These are phyloP conservation scores for Leishmania amazonensis DNA, from an alignment of 208 protist genomes.

Conservation along the genomic window DNA sequence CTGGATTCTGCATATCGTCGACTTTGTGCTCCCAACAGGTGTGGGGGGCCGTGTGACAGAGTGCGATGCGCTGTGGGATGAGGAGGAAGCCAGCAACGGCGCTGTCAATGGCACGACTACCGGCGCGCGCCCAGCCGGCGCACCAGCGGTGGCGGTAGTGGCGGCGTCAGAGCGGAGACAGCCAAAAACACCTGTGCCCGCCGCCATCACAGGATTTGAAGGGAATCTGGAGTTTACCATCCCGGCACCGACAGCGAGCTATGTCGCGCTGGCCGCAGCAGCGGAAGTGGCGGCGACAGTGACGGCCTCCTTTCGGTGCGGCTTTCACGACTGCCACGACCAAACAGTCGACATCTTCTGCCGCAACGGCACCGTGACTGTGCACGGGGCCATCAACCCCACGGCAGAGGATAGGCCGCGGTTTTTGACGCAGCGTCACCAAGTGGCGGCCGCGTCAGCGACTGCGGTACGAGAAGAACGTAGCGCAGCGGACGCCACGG, in stretches of 20 bases:
- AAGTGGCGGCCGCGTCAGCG: slow-evolving; percentile 10
- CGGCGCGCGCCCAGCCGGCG: background rate
- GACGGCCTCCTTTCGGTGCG: slow-evolving; percentile 68
- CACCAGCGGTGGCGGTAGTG: background rate
- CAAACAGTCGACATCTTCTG: slow-evolving; percentile 56
- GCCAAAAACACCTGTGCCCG: slow-evolving; percentile 5
- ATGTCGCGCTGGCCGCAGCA: background rate
- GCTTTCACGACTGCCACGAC: slow-evolving; percentile 57
- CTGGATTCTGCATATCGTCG: slow-evolving; percentile 62
- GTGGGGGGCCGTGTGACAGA: slow-evolving; percentile 54
- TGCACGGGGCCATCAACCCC: slow-evolving; percentile 67
- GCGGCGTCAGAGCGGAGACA: background rate
- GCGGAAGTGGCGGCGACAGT: slow-evolving; percentile 1
- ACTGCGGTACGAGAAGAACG: slow-evolving; percentile 24
- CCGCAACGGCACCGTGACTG: slow-evolving; percentile 49
- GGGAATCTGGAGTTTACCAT: slow-evolving; percentile 54
- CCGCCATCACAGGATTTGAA: slow-evolving; percentile 66
- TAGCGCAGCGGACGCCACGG: slow-evolving; percentile 7
- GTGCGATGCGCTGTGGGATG: slow-evolving; percentile 27
- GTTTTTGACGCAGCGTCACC: slow-evolving; percentile 33
- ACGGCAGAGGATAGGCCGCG: slow-evolving; percentile 40
- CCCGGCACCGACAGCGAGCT: background rate
- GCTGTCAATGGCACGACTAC: background rate
- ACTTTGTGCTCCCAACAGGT: slow-evolving; percentile 54
- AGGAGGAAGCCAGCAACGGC: background rate